phyloP scores from a whole-genome alignment of 2,329 filamentous ascomycete genomes.

The Nannizziopsis arthrosporioides region DNA sequence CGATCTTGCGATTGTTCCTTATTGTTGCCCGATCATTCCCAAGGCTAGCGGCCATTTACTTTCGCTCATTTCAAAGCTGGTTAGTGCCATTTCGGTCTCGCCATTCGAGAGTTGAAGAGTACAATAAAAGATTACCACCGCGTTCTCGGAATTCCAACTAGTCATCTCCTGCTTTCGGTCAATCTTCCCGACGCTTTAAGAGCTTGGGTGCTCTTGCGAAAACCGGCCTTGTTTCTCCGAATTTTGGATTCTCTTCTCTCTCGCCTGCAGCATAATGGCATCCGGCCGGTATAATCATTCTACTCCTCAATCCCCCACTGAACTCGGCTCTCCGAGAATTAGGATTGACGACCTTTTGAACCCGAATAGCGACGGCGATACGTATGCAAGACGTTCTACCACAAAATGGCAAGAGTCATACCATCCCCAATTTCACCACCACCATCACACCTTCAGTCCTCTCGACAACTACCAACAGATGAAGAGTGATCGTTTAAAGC shows the following conservation, averaged over 20 bases:
- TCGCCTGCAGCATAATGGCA: background rate
- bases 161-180: background rate
- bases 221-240: background rate
- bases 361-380: slow-evolving; percentile 3
- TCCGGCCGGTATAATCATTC: background rate
- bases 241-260: background rate
- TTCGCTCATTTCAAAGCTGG: background rate
- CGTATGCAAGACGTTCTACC: background rate
- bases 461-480: background rate
- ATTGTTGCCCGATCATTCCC: slow-evolving; percentile 8
- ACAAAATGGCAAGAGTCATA: slow-evolving; percentile 4
- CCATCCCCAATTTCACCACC: slow-evolving; percentile 9
- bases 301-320: slow-evolving; percentile 7
- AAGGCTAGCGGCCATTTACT: background rate
- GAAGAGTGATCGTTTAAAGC: background rate
- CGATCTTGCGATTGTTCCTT: slow-evolving; percentile 6
- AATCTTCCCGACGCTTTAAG: too few species aligned
- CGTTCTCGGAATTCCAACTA: background rate
- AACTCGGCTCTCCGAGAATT: slow-evolving; percentile 9
- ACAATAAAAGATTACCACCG: background rate
- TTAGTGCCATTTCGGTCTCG: background rate
- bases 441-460: background rate
- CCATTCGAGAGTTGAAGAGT: too few species aligned
- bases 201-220: too few species aligned
- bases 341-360: slow-evolving; percentile 11